Evolutionary conservation across 768 basidiomycete species (phyloP).

Genomic region (Cystofilobasidium bisporidii): DNA sequence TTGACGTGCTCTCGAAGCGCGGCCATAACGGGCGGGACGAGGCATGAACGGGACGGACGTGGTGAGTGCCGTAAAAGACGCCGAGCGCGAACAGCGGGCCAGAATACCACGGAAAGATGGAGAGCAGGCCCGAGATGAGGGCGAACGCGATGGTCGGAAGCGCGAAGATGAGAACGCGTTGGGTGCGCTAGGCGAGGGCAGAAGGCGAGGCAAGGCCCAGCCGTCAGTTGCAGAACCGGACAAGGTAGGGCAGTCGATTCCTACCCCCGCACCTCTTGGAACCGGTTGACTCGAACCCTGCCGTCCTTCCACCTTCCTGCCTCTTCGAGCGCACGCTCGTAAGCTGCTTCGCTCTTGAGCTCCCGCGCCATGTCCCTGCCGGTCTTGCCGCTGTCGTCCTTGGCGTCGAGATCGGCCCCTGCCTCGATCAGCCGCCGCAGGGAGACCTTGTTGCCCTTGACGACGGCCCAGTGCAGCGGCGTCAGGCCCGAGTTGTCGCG

Average conservation of each 20-base stretch:
- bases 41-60: conserved; percentile 56
- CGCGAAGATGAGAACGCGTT: conserved; percentile 65
- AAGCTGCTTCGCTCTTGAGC: conserved; percentile 80
- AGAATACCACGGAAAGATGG: conserved; percentile 80
- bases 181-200: conserved; percentile 53
- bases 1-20: too few relatives aligned
- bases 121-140: conserved; percentile 72
- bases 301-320: conserved; percentile 74
- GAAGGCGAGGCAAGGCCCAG: not conserved
- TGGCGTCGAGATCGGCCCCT: conserved; percentile 68
- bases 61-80: conserved; percentile 87
- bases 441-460: conserved; percentile 74
- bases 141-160: conserved; percentile 71
- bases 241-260: too few relatives aligned
- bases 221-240: not conserved
- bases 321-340: conserved; percentile 79
- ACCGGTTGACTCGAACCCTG: conserved; percentile 52
- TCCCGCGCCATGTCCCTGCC: conserved; percentile 90
- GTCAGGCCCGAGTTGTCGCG: conserved; percentile 74
- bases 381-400: conserved; percentile 75
- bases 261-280: conserved; percentile 54
- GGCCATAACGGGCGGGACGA: too few relatives aligned
- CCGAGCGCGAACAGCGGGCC: conserved; percentile 71
- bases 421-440: conserved; percentile 77
- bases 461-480: conserved; percentile 94